These are phyloP conservation scores for Nakazawaea siamensis DNA, from an alignment of 805 yeast genomes.

Conservation along the genomic window DNA sequence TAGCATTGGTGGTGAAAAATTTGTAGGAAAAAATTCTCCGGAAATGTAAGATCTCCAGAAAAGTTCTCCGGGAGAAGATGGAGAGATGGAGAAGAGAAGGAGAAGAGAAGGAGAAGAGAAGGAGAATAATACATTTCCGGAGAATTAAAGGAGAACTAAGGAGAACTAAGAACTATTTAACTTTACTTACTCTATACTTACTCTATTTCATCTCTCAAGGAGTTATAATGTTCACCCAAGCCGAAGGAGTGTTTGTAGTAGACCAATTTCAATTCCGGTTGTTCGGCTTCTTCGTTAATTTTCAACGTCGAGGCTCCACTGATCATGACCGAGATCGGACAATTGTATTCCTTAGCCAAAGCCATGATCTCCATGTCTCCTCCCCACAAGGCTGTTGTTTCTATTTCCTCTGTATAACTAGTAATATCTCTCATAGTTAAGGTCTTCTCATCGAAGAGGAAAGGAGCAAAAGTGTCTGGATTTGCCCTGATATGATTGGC, in stretches of 20 bases:
- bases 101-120: too few species aligned
- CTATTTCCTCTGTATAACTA: slow-evolving; percentile 61
- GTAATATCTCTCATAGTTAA: slow-evolving; percentile 55
- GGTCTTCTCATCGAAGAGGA: slow-evolving; percentile 72
- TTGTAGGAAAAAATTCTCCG: too few species aligned
- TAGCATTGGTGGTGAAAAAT: too few species aligned
- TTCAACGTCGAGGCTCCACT: slow-evolving; percentile 64
- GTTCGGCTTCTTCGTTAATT: slow-evolving; percentile 51
- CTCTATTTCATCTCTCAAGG: slow-evolving; percentile 31
- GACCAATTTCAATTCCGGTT: slow-evolving; percentile 58
- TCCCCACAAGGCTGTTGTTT: slow-evolving; percentile 89
- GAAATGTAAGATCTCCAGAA: too few species aligned
- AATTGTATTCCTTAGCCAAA: slow-evolving; percentile 57
- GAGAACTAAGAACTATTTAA: too few species aligned
- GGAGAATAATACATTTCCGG: too few species aligned
- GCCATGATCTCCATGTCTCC: slow-evolving; percentile 91
- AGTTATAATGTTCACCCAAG: slow-evolving; percentile 92
- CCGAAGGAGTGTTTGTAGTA: slow-evolving; percentile 83
- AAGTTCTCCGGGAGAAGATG: too few species aligned
- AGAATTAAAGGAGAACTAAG: too few species aligned
- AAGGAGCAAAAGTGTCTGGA: slow-evolving; percentile 71
- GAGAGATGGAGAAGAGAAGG: too few species aligned
- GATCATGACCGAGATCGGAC: slow-evolving; percentile 70
- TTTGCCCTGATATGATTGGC: slow-evolving; percentile 58
- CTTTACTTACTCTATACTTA: too few species aligned